Conservation (phyloP, 1,284 basidiomycete genomes). For the Inonotus hispidus region DNA sequence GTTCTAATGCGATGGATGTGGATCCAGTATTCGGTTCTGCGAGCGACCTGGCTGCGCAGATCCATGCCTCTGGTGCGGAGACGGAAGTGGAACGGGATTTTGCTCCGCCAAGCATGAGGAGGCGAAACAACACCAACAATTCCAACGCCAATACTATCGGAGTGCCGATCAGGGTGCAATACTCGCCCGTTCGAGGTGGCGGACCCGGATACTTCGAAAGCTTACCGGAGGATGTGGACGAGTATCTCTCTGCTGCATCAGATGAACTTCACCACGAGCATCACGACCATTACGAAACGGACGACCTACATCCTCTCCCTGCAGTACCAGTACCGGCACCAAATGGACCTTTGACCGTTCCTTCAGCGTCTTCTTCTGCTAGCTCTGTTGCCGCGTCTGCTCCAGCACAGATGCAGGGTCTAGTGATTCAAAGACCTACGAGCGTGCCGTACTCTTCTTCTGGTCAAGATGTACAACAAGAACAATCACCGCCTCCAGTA, state of each 20-base stretch:
- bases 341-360: not conserved
- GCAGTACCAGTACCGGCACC: constrained; percentile 6
- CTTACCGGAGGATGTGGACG: constrained; percentile 14
- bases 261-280: not conserved
- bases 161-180: constrained; percentile 6
- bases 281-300: not conserved
- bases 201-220: not conserved
- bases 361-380: not conserved
- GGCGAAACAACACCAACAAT: constrained; percentile 18
- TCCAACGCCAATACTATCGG: constrained; percentile 17
- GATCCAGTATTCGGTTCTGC: constrained; percentile 13
- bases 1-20: constrained; percentile 3
- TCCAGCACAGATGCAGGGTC: constrained; percentile 12
- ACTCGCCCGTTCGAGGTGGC: not conserved
- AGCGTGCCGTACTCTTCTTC: constrained; percentile 8
- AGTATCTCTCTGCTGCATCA: constrained; percentile 7
- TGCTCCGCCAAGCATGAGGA: not conserved
- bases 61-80: constrained; percentile 32
- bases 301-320: constrained; percentile 1
- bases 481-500: too few relatives aligned
- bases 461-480: not conserved
- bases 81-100: constrained; percentile 50
- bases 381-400: not conserved
- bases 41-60: constrained; percentile 23
- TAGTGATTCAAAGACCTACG: constrained; percentile 17